Conservation (phyloP, 2,329 filamentous ascomycete genomes). For the Teratosphaeria zuluensis region DNA sequence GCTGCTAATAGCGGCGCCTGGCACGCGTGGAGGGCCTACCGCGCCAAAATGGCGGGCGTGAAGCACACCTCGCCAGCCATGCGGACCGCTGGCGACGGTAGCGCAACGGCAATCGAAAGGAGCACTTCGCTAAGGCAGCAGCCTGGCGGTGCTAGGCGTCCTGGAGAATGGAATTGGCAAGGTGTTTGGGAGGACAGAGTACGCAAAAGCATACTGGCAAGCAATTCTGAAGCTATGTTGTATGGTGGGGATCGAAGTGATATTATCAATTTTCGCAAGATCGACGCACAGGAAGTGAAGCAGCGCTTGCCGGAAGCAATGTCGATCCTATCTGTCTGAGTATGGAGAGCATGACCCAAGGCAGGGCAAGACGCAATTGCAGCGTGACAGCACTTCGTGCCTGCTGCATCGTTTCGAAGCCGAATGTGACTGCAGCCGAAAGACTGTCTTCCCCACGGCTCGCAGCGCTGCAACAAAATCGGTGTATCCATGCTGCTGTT, state of each 20-base stretch:
- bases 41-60: constrained; percentile 34
- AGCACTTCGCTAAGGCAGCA: constrained; percentile 19
- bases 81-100: constrained; percentile 5
- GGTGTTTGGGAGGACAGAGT: constrained; percentile 92
- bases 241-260: constrained; percentile 65
- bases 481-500: neutral
- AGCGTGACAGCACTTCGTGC: neutral
- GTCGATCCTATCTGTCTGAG: neutral
- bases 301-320: neutral
- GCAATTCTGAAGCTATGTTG: constrained; percentile 67
- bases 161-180: constrained; percentile 94
- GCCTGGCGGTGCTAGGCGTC: constrained; percentile 45
- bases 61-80: constrained; percentile 7
- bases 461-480: too few species aligned
- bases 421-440: neutral
- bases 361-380: neutral
- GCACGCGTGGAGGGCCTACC: constrained; percentile 81
- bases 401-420: neutral
- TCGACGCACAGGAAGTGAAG: constrained; percentile 15
- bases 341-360: neutral
- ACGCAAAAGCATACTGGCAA: constrained; percentile 64
- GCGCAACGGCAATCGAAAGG: constrained; percentile 7
- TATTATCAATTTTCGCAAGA: constrained; percentile 34
- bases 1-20: constrained; percentile 86
- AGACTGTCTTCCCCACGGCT: neutral